Evolutionary conservation across 208 protist genomes (phyloP).

Genomic region (Wallacemonas collosoma): DNA sequence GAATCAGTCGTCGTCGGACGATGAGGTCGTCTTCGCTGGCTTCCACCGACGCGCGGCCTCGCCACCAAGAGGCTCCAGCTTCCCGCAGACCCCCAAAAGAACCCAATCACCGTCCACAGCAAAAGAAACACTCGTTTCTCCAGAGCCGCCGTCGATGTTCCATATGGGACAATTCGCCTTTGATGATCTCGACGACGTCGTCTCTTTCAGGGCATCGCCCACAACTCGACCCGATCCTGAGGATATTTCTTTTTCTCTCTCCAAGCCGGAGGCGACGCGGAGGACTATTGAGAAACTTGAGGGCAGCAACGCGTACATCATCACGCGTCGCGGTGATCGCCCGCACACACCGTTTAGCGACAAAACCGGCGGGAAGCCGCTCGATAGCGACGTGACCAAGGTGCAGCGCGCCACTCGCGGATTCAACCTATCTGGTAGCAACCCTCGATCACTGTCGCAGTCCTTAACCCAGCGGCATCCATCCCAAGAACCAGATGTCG

Average conservation of each 20-base stretch:
- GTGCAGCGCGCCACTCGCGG: slow-evolving; percentile 9
- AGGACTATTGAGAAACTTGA: slow-evolving; percentile 2
- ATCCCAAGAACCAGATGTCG: not conserved
- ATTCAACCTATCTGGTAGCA: slow-evolving; percentile 1
- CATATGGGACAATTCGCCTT: not conserved
- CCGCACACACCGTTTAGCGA: slow-evolving; percentile 11
- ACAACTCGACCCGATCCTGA: not conserved
- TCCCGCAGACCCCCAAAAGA: not conserved
- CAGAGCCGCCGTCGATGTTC: slow-evolving; percentile 1
- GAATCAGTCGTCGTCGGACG: slow-evolving; percentile 4
- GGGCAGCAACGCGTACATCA: slow-evolving; percentile 1
- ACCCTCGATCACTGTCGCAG: not conserved
- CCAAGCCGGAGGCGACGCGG: slow-evolving; percentile 8
- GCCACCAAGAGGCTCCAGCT: not conserved
- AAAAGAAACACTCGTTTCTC: slow-evolving; percentile 12
- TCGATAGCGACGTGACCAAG: slow-evolving; percentile 5
- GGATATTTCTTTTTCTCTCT: slow-evolving; percentile 13
- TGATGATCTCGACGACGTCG: not conserved
- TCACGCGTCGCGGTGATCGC: slow-evolving; percentile 3
- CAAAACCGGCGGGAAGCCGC: not conserved
- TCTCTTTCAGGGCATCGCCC: not conserved
- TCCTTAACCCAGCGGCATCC: not conserved
- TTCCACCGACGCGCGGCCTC: not conserved
- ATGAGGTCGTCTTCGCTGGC: not conserved
- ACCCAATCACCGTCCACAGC: not conserved